phyloP scores from a whole-genome alignment of 2,329 filamentous ascomycete genomes.

The Cylindrodendrum hubeiense region DNA sequence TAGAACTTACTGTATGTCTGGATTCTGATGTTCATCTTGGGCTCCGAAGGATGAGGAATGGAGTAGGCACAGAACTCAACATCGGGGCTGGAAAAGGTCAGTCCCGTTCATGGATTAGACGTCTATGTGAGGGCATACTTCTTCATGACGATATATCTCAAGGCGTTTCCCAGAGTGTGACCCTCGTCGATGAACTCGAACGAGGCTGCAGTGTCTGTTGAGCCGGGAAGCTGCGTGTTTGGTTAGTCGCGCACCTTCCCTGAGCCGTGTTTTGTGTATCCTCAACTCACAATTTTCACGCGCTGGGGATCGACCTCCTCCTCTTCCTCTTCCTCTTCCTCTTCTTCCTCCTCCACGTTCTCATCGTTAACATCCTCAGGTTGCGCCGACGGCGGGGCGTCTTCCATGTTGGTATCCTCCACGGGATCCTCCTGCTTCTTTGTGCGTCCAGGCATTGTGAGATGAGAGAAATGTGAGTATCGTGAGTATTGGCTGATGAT shows the following conservation, averaged over 20 bases:
- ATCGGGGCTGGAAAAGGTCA: conserved; percentile 74
- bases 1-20: conserved; percentile 87
- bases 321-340: conserved; percentile 58
- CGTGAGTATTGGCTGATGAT: background rate
- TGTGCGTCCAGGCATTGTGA: conserved; percentile 56
- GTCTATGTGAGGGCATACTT: conserved; percentile 73
- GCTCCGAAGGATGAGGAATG: conserved; percentile 95
- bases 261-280: too few species aligned
- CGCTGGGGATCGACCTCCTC: conserved; percentile 65
- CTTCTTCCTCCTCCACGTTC: conserved; percentile 53
- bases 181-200: conserved; percentile 96
- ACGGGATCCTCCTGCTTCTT: conserved; percentile 49
- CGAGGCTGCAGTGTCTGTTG: conserved; percentile 88
- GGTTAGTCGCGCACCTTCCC: conserved; percentile 23
- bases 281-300: conserved; percentile 69
- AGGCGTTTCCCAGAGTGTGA: conserved; percentile 93
- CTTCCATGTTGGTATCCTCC: conserved; percentile 59
- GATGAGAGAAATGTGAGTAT: background rate
- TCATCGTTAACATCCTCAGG: conserved; percentile 50
- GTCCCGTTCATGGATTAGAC: conserved; percentile 15
- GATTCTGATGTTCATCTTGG: conserved; percentile 97
- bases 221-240: conserved; percentile 78
- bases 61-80: conserved; percentile 99
- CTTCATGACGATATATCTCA: conserved; percentile 98
- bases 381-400: conserved; percentile 56